These are phyloP conservation scores for Penicillium paneum DNA, from an alignment of 2,329 filamentous ascomycete genomes.

Conservation along the genomic window DNA sequence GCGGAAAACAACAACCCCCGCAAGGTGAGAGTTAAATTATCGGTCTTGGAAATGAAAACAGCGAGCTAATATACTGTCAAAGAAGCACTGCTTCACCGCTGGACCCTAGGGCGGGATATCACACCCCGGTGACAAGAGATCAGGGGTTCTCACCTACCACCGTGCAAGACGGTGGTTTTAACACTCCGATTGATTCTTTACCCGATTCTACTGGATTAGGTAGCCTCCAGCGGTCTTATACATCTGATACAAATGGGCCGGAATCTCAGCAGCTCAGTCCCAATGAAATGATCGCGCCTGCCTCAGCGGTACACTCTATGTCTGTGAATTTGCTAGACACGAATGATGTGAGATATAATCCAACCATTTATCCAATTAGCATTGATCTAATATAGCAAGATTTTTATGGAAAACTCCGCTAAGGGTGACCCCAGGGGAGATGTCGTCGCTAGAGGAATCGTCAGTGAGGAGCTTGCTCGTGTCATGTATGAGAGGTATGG, in stretches of 20 bases:
- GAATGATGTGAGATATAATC: constrained; percentile 23
- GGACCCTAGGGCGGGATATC: constrained; percentile 21
- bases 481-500: constrained; percentile 36
- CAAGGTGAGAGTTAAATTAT: constrained; percentile 21
- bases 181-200: constrained; percentile 23
- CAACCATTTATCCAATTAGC: not conserved
- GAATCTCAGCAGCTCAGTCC: constrained; percentile 36
- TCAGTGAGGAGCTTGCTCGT: constrained; percentile 33
- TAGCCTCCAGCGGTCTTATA: constrained; percentile 23
- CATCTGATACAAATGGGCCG: constrained; percentile 25
- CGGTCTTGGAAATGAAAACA: not conserved
- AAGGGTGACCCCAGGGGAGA: constrained; percentile 30
- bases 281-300: constrained; percentile 38
- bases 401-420: constrained; percentile 31
- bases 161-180: constrained; percentile 19
- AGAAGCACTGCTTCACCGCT: constrained; percentile 19
- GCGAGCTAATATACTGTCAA: constrained; percentile 6
- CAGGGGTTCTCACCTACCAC: constrained; percentile 26
- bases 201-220: constrained; percentile 17
- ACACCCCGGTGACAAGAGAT: constrained; percentile 26
- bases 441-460: constrained; percentile 32
- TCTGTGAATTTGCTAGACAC: constrained; percentile 34
- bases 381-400: constrained; percentile 14
- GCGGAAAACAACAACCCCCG: constrained; percentile 22
- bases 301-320: constrained; percentile 37